Evolutionary conservation across 139 green algal species (phyloP), one percentile per base, ranked within the genome.

Genomic region (Chlorella vulgaris): DNA sequence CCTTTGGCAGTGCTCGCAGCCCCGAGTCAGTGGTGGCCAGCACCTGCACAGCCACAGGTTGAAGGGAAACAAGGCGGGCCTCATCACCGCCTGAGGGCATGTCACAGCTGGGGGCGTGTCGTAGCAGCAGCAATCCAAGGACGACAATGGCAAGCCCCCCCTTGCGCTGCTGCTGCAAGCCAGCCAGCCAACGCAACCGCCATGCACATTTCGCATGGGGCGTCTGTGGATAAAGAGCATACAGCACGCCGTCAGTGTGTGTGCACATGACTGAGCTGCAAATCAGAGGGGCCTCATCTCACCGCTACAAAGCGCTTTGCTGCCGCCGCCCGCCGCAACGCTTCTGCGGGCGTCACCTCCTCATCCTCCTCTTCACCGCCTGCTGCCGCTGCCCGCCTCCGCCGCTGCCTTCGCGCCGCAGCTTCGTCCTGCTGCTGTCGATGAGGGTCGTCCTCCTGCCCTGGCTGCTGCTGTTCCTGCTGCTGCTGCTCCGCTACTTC

Each of bases 1-100:
- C 77, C 8, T 75, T 81, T 5, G 80, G 69, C 24, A 87, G 7
- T 15, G 35, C 40, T 13, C 69, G 65, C 47, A 87, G 35, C 2
- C 58, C n/a, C 18, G 53, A 51, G 35, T 87, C 83, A 1, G 83
- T 84, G 36, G 69, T 78, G 29, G 74, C 40, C 51, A 87, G 51
- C 10, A 83, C 66, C 78, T 83, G 78, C 26, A 35, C 7, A 47
- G 29, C 18, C 4, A 74, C 5, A 24, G 24, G 13, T 15, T 24
- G 15, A 58, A 58, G 15, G 13, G 15, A 58, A 58, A 24, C 13
- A 58, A 58, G 15, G 47, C 47, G 15, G 47, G n/a, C n/a, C n/a
- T n/a, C n/a, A n/a, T n/a, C n/a, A 58, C 47, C 13, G 15, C 15
- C 15, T 58, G 10, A 58, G 47, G 10, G 13, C 47, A 58, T 24